Evolutionary conservation across 352 stramenopile genomes (phyloP), one percentile per base, ranked within the genome.

Genomic region (Achlya hypogyna): DNA sequence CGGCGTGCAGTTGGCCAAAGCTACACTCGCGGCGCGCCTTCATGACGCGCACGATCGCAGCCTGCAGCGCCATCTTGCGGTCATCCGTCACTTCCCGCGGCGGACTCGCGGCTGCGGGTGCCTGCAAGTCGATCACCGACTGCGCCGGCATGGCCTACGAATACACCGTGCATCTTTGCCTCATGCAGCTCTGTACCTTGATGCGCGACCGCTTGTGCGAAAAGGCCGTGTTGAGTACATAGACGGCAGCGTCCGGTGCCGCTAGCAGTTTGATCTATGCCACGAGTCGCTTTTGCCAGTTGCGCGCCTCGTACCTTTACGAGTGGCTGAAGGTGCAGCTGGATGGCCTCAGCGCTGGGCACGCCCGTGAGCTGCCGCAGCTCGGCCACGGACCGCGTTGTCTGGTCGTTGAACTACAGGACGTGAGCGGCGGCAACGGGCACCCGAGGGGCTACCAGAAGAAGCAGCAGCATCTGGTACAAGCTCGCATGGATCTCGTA

Each of bases 1-100:
- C 86, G 20, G 77, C 67, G 31, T 83, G 65, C 1, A 94, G 70
- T 43, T 91, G 81, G 1, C 72, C 51, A 51, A 89, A 74, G 40
- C 78, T 49, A 27, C 89, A 84, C 51, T 95, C 88, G 20, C 87
- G 78, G 42, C 86, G 81, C 10, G 86, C 89, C 62, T 94, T 94
- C 2, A 94, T 70, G 12, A 94, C 78, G 8, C 86, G 86, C 29
- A 94, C 86, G 25, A 94, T 93, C 9, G 81, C 79, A 5, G 86
- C 86, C 69, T 94, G 86, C 20, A 94, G 75, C 28, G 84, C 76
- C 86, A 94, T 94, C 59, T 91, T 96, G 10, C 88, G 82, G 69
- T 96, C 88, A 68, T 94, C 86, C 71, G 89, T 79, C 49, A 94
- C 81, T 73, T 93, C 86, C 12, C 81, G 79, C 22, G 73, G 78